Evolutionary conservation across 2,329 filamentous ascomycete genomes (phyloP).

Genomic region (Diaporthe citriasiana): DNA sequence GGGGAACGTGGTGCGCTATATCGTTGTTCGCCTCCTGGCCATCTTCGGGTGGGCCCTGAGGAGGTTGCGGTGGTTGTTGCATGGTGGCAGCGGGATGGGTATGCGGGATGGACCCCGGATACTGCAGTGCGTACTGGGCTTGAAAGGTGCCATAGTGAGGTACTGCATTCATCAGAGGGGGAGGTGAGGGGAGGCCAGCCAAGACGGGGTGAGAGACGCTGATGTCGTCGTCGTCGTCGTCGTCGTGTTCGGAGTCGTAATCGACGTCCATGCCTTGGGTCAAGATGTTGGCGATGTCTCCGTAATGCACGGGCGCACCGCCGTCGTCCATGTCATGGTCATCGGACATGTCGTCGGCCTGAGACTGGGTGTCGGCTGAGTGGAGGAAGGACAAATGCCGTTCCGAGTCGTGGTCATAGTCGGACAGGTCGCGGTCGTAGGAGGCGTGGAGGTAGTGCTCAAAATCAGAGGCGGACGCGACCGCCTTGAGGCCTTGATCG

Average conservation of each 20-base stretch:
- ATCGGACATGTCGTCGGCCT: constrained; percentile 45
- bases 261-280: constrained; percentile 46
- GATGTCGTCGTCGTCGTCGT: constrained; percentile 24
- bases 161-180: constrained; percentile 31
- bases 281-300: constrained; percentile 44
- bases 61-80: constrained; percentile 31
- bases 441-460: constrained; percentile 25
- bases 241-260: constrained; percentile 37
- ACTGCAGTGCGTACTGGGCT: constrained; percentile 19
- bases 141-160: constrained; percentile 25
- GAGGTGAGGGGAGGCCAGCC: constrained; percentile 1
- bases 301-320: constrained; percentile 45
- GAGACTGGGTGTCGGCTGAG: constrained; percentile 26
- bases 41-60: constrained; percentile 8
- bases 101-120: background rate
- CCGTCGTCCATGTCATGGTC: constrained; percentile 47
- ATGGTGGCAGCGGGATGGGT: constrained; percentile 1
- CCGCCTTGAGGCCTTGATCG: constrained; percentile 11
- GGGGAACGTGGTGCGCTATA: constrained; percentile 23
- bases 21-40: constrained; percentile 19
- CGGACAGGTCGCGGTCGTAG: constrained; percentile 33
- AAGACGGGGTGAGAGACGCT: constrained; percentile 19
- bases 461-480: constrained; percentile 12
- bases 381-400: constrained; percentile 24
- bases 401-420: constrained; percentile 26